Base-by-base conservation (phyloP, 2,329 filamentous ascomycete genomes). In the Biscogniauxia mediterranea region DNA sequence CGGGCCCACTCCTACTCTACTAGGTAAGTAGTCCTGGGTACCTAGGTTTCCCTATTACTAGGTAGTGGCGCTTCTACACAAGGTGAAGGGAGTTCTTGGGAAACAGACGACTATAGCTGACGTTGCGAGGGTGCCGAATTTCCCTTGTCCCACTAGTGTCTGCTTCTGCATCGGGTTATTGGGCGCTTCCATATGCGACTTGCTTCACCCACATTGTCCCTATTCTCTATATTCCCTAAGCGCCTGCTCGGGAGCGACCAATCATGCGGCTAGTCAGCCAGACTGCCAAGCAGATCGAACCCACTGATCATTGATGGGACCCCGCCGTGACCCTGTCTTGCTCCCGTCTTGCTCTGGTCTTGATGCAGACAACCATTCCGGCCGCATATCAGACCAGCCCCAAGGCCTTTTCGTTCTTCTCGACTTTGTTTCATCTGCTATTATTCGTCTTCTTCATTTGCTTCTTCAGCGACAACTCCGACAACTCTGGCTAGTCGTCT, bases 131-230 rank as follows among this genome's bases (percentile, higher is more conserved):
- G 23, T 53, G 50, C 28, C 49, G 49, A 17, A 28, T 52, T 54
- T 26, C 28, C 8, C 32, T 23, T 38, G 32, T 38, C 32, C 32
- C 32, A 38, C 32, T 11, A 2, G 32, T 38, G 32, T 23, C 23
- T 59, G n/a, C 54, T 60, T 26, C 42, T 61, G 56, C 57, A 62
- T 68, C 62, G 64, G 64, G 62, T 57, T 64, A 69, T 68, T 67
- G 64, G 69, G 70, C 69, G 70, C 67, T 71, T 72, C 65, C 63
- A 66, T 46, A 65, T 66, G 55, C 57, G 58, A 63, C 67, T 60
- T 68, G 59, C 65, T 67, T 67, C 64, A 61, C 59, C 59, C 60
- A 19, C 32, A 55, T 52, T 28, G 49, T 28, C 52, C 53, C 11
- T 32, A 32, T 32, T 65, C 63, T 63, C 58, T 64, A 59, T 56